Percentiles rank a stretch among this genome's conserved stretches.
phyloP scores from a whole-genome alignment of 805 yeast species.

The Wickerhamiella occidentalis region DNA sequence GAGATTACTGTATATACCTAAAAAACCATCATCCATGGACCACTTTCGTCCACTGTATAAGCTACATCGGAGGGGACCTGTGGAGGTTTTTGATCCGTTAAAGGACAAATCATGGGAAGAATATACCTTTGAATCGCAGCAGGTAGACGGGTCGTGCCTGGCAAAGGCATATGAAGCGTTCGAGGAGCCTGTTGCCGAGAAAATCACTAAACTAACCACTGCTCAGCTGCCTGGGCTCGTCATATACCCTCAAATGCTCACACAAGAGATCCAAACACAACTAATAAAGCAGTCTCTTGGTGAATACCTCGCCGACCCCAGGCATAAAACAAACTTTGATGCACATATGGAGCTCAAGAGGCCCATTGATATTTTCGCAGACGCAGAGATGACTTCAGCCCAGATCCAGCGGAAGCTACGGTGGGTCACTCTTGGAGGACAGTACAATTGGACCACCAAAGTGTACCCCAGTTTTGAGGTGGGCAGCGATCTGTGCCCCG shows the following conservation, averaged over 20 bases:
- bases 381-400: slow-evolving; percentile 13
- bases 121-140: background rate
- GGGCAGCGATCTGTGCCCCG: slow-evolving; percentile 25
- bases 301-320: slow-evolving; percentile 26
- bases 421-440: slow-evolving; percentile 39
- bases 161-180: slow-evolving; percentile 10
- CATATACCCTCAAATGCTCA: slow-evolving; percentile 22
- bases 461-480: slow-evolving; percentile 31
- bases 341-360: slow-evolving; percentile 25
- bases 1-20: background rate
- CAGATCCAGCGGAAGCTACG: slow-evolving; percentile 25
- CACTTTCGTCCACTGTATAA: slow-evolving; percentile 23
- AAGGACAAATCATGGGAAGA: background rate
- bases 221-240: slow-evolving; percentile 29
- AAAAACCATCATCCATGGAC: slow-evolving; percentile 12
- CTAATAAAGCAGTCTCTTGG: slow-evolving; percentile 25
- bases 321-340: slow-evolving; percentile 30
- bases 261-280: slow-evolving; percentile 23
- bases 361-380: slow-evolving; percentile 26
- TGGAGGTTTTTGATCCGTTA: slow-evolving; percentile 2
- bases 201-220: slow-evolving; percentile 16
- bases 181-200: slow-evolving; percentile 2
- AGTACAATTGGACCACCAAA: slow-evolving; percentile 35
- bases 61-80: slow-evolving; percentile 14
- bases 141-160: background rate